Conservation (phyloP, 1,284 basidiomycete species). For the Marasmius fiardii region DNA sequence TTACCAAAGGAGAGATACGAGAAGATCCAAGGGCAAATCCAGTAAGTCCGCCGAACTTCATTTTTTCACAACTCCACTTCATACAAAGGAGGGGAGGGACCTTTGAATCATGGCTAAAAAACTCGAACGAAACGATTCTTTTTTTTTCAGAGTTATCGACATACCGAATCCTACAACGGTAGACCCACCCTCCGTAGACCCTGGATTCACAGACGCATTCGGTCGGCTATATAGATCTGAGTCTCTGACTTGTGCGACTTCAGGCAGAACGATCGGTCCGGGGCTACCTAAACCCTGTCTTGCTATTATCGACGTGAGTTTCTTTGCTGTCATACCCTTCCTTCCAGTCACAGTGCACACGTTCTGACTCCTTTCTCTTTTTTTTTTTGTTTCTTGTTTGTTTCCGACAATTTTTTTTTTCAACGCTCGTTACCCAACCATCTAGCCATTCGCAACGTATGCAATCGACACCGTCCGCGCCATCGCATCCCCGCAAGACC, state of each 20-base stretch:
- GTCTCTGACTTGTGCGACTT: not conserved
- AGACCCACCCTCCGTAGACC: not conserved
- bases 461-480: conserved; percentile 1
- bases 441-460: conserved; percentile 5
- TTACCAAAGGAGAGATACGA: not conserved
- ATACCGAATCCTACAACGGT: not conserved
- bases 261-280: not conserved
- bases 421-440: not conserved
- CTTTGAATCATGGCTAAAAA: too few species aligned
- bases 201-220: conserved; percentile 3
- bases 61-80: not conserved
- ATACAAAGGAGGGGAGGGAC: too few species aligned
- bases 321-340: too few species aligned
- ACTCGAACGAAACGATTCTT: not conserved
- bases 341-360: too few species aligned
- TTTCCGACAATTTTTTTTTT: not conserved
- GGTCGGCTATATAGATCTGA: not conserved
- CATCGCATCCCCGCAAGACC: not conserved
- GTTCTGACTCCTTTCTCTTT: too few species aligned
- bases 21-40: not conserved
- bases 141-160: not conserved
- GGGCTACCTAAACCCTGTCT: conserved; percentile 2
- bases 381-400: too few species aligned
- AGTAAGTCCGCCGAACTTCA: not conserved
- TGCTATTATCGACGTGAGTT: conserved; percentile 8